Evolutionary conservation across 257 asterid genomes (phyloP).

Genomic region (Lavandula angustifolia): DNA sequence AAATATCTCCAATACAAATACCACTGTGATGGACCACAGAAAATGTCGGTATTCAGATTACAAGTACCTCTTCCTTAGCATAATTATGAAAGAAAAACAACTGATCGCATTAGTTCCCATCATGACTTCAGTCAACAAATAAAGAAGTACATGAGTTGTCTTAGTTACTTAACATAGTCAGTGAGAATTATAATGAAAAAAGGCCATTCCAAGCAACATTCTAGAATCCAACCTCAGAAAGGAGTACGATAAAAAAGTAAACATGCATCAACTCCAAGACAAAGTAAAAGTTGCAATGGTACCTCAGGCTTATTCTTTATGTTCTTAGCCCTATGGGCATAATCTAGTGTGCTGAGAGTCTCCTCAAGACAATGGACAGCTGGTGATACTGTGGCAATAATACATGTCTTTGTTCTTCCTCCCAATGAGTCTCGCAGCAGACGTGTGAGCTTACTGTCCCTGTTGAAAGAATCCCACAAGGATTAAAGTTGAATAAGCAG

Average conservation of each 20-base stretch:
- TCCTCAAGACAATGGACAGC: slow-evolving; percentile 76
- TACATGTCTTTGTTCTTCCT: slow-evolving; percentile 84
- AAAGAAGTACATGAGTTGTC: neutral
- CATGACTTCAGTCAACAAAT: neutral
- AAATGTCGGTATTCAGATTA: neutral
- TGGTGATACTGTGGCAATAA: slow-evolving; percentile 86
- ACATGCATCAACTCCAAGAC: neutral
- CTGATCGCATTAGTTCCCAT: neutral
- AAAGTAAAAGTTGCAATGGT: slow-evolving; percentile 17
- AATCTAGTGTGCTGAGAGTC: too few relatives aligned
- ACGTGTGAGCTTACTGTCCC: slow-evolving; percentile 89
- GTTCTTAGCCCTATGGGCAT: too few relatives aligned
- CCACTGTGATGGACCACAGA: too few relatives aligned
- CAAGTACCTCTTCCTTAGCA: neutral
- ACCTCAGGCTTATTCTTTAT: slow-evolving; percentile 40
- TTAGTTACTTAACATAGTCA: neutral
- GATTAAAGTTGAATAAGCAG: slow-evolving; percentile 10
- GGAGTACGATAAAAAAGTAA: slow-evolving; percentile 14
- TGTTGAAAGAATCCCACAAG: slow-evolving; percentile 32
- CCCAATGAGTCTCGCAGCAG: slow-evolving; percentile 85
- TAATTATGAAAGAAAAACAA: neutral
- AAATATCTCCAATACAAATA: too few relatives aligned
- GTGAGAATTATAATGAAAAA: neutral
- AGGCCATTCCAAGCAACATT: neutral
- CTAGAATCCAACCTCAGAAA: neutral